Evolutionary conservation across 129 eudicot genomes (phyloP).

Genomic region (Centaurea solstitialis): DNA sequence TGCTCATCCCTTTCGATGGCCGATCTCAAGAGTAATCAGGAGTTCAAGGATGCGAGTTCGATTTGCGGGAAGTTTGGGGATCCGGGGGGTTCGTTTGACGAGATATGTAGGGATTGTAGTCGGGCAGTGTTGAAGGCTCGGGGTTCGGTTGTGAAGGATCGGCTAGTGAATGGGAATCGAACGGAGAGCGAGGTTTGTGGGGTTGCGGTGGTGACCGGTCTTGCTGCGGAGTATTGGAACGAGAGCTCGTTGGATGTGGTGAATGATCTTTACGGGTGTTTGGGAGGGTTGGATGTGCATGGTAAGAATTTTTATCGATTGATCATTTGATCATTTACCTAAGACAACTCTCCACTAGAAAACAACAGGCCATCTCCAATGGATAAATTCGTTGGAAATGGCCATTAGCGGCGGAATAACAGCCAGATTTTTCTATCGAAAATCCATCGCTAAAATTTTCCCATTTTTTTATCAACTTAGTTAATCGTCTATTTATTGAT

Average conservation of each 20-base stretch:
- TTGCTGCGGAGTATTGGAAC: slow-evolving; percentile 37
- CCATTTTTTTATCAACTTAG: too few relatives aligned
- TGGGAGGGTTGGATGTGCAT: slow-evolving; percentile 35
- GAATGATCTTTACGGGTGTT: slow-evolving; percentile 43
- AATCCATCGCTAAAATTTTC: too few relatives aligned
- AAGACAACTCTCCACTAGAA: not conserved
- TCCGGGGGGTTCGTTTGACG: slow-evolving; percentile 24
- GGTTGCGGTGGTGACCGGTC: slow-evolving; percentile 48
- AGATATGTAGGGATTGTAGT: slow-evolving; percentile 43
- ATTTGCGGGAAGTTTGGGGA: slow-evolving; percentile 22
- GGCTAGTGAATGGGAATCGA: slow-evolving; percentile 10
- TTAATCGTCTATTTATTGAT: too few relatives aligned
- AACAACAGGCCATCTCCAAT: not conserved
- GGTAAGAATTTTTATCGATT: slow-evolving; percentile 20
- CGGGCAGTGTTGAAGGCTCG: slow-evolving; percentile 30
- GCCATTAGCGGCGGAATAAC: too few relatives aligned
- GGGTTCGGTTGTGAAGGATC: slow-evolving; percentile 6
- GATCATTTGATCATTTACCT: too few relatives aligned
- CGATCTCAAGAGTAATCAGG: not conserved
- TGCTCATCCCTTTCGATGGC: slow-evolving; percentile 35
- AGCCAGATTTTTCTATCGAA: too few relatives aligned
- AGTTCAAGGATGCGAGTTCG: slow-evolving; percentile 10
- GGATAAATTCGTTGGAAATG: too few relatives aligned
- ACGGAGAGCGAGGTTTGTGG: slow-evolving; percentile 51
- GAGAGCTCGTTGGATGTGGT: slow-evolving; percentile 24